Evolutionary conservation across 768 basidiomycete species (phyloP), one percentile per base, ranked within the genome.

Genomic region (Pisolithus orientalis): DNA sequence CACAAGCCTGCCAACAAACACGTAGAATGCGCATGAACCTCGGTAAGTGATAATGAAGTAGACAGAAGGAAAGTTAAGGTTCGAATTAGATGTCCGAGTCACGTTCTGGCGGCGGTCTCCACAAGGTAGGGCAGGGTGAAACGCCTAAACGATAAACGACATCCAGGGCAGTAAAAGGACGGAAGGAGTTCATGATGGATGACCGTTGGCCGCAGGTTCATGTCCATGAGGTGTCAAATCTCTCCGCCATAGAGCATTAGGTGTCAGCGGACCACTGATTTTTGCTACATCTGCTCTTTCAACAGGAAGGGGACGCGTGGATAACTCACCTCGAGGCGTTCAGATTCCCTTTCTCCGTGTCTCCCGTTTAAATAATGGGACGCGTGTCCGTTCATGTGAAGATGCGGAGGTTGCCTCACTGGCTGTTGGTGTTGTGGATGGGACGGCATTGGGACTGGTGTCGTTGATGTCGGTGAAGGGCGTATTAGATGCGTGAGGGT

Each of bases 401-500:
- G 60, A 39, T 24, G 38, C 11, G 21, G 25, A 39, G 27, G 16
- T n/a, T 45, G 44, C 5, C 28, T 11, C 4, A n/a, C 14, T 25
- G 11, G 14, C 13, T 45, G 44, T 28, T 45, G 43, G 51, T 13
- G 63, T 56, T 3, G 59, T 56, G 42, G 51, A 50, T 1, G 63
- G 56, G 53, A 51, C 40, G 56, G 53, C 40, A 53, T 14, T 32
- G 34, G 21, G 0, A 58, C 57, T 21, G 65, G 51, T 13, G 63
- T 56, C 4, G 57, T 56, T 39, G 51, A 50, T 1, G 63, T 56
- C 13, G 65, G 60, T 7, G 66, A 67, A 1, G 67, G 67, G 4
- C 44, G 63, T 6, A 64, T 58, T 43, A 67, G 66, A 42, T 65
- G 66, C 43, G 67, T 51, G 53, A 68, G 50, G 0, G 68, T 68